Conservation (phyloP, 768 basidiomycete genomes). For the Boletus sp. region DNA sequence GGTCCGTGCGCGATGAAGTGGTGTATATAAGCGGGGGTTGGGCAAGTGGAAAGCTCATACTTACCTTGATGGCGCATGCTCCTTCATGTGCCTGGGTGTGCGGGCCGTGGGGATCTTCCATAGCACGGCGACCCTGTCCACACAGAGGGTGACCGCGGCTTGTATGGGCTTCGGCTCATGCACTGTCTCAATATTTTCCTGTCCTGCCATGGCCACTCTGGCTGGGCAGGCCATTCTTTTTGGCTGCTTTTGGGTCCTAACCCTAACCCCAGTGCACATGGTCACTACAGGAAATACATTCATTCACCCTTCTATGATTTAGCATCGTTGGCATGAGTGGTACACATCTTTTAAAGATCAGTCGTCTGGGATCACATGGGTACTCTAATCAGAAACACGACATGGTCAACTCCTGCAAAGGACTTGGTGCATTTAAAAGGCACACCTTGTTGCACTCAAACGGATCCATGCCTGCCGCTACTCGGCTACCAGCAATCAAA, state of each 20-base stretch:
- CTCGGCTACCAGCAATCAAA: slow-evolving; percentile 71
- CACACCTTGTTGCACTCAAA: slow-evolving; percentile 36
- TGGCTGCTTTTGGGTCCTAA: slow-evolving; percentile 34
- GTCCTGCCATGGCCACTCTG: slow-evolving; percentile 59
- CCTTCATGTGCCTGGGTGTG: slow-evolving; percentile 52
- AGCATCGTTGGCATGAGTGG: not conserved
- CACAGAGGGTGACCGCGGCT: slow-evolving; percentile 52
- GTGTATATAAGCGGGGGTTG: slow-evolving; percentile 29
- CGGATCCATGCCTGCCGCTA: slow-evolving; percentile 63
- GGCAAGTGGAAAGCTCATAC: slow-evolving; percentile 38
- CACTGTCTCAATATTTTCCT: slow-evolving; percentile 80
- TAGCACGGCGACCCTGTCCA: slow-evolving; percentile 74
- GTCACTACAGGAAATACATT: no score
- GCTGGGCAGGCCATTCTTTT: slow-evolving; percentile 45
- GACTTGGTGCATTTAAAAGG: not conserved
- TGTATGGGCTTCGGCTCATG: slow-evolving; percentile 74
- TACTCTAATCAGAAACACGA: slow-evolving; percentile 6
- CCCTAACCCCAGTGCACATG: slow-evolving; percentile 40
- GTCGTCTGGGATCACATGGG: slow-evolving; percentile 22
- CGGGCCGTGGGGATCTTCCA: slow-evolving; percentile 54
- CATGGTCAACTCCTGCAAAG: not conserved
- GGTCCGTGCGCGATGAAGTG: slow-evolving; percentile 26
- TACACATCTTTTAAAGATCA: not conserved
- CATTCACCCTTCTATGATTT: not conserved
- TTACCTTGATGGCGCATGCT: slow-evolving; percentile 61